Evolutionary conservation across 306 rosid genomes (phyloP).

Genomic region (Malus asiatica): DNA sequence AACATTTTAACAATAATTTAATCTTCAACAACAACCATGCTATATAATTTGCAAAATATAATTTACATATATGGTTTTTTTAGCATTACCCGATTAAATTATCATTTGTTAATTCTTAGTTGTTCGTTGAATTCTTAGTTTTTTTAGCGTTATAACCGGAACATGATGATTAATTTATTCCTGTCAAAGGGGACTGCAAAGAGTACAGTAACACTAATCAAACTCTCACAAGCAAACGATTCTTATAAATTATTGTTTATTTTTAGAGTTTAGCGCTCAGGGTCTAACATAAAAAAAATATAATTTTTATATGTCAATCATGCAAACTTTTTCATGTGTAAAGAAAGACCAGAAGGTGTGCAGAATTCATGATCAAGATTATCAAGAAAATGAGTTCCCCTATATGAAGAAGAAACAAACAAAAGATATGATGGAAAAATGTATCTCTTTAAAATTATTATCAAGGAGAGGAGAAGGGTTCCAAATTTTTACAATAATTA

Average conservation of each 20-base stretch:
- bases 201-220: neutral
- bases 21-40: too few species aligned
- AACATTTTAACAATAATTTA: too few species aligned
- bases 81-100: neutral
- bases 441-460: too few species aligned
- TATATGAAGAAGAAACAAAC: neutral
- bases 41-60: too few species aligned
- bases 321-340: neutral
- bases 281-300: neutral
- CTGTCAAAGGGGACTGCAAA: neutral
- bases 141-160: neutral
- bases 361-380: constrained; percentile 17
- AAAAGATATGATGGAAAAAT: neutral
- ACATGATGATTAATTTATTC: neutral
- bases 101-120: neutral
- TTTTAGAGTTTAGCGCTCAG: too few species aligned
- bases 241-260: too few species aligned
- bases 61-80: too few species aligned
- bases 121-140: neutral
- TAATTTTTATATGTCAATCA: constrained; percentile 11
- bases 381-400: neutral
- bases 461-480: too few species aligned
- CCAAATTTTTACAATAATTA: too few species aligned
- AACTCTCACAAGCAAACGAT: neutral
- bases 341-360: constrained; percentile 23